Base-by-base conservation (phyloP, 108 stramenopile genomes). In the Nitzschia sp. region DNA sequence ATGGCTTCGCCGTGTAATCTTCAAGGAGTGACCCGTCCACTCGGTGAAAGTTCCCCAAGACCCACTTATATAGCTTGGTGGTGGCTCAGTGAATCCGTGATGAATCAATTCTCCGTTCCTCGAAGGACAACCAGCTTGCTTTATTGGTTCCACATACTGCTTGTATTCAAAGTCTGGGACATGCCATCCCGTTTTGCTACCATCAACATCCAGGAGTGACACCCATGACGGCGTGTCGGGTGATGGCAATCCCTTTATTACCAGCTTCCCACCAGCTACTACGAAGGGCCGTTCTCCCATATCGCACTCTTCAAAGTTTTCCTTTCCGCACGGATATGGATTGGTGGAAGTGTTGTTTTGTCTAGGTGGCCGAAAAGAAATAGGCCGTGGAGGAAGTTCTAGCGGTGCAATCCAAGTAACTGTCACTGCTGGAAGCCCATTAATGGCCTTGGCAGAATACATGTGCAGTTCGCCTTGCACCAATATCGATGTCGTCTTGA, bases 401-500 rank as follows among this genome's bases (percentile, higher is more conserved):
- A 48, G 34, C 3, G 68, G 67, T 17, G 80, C 82, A 26, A 80
- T 83, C 33, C 84, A 63, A 22, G 80, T 34, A 50, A 86, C 68
- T 53, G 65, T 72, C 47, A 86, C 80, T 29, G 68, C 75, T 25
- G 71, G 73, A 52, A 72, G 61, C 11, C 70, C 66, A 23, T 78
- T 68, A 44, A 80, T 81, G 25, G 65, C 41, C 15, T 75, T 74
- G 26, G 58, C 53, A 21, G 79, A 81, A 25, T 59, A 60, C 66
- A 89, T 84, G 33, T 84, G 72, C 19, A 86, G 61, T 46, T 84
- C 82, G 21, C 88, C 88, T 59, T 89, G 88, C n/a, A 89, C 85
- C 15, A 85, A 72, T 19, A 89, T 72, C 35, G 46, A 80, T 34
- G 85, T 78, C 13, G 88, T 89, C 11, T 11, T 15, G n/a, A 89